A percentile compares a stretch with the other conserved stretches of the same genome.
phyloP scores from a whole-genome alignment of 2,329 filamentous ascomycete species.

The Cordyceps sp. region DNA sequence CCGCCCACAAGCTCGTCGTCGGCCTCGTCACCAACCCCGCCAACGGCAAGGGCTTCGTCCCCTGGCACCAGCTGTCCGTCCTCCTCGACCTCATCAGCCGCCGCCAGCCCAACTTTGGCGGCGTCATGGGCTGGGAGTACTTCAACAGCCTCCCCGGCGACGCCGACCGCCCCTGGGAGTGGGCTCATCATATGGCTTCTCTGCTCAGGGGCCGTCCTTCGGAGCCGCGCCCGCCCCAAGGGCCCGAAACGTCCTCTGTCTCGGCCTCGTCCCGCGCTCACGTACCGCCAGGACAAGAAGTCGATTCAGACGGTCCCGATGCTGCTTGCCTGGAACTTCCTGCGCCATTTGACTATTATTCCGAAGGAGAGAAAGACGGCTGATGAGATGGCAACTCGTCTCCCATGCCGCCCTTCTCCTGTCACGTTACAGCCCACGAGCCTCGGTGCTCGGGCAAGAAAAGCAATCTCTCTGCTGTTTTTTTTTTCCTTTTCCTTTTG shows the following conservation, averaged over 20 bases:
- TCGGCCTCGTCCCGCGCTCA: neutral
- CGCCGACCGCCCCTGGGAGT: conserved; percentile 50
- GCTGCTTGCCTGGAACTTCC: conserved; percentile 5
- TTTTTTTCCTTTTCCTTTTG: no score
- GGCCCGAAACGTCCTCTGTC: no score
- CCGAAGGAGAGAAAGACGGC: conserved; percentile 4
- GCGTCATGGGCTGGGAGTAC: conserved; percentile 92
- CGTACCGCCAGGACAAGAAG: conserved; percentile 4
- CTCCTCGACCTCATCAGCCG: conserved; percentile 24
- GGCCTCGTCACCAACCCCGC: conserved; percentile 65
- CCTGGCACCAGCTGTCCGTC: conserved; percentile 26
- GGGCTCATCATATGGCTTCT: conserved; percentile 52
- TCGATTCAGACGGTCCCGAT: conserved; percentile 8
- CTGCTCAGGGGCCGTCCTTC: conserved; percentile 19
- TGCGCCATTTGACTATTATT: conserved; percentile 9
- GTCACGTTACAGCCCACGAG: no score
- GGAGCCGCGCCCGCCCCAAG: no score
- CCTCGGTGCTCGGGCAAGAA: no score
- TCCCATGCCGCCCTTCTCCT: no score
- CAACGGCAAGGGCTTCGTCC: conserved; percentile 46
- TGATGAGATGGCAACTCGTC: no score
- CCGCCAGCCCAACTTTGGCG: conserved; percentile 55
- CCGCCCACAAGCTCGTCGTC: conserved; percentile 55
- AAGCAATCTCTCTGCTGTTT: no score
- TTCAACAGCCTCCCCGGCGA: conserved; percentile 65